Evolutionary conservation across 441 rosid genomes (phyloP).

Genomic region (Syzygium syzygioides): DNA sequence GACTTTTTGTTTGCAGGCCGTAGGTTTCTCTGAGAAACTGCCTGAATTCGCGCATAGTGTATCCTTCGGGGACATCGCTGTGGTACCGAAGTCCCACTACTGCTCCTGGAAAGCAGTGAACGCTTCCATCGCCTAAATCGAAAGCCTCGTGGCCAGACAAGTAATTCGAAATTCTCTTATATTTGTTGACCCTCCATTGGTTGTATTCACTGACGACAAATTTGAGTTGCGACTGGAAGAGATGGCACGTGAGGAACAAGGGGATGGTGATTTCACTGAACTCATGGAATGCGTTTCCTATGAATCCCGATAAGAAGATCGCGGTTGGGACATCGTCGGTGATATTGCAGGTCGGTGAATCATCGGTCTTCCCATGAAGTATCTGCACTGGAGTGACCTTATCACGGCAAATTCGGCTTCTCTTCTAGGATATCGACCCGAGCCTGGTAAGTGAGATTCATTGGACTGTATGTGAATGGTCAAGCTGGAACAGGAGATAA

Average conservation of each 20-base stretch:
- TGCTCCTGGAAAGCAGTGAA: slow-evolving; percentile 31
- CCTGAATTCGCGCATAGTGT: background rate
- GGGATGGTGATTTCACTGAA: slow-evolving; percentile 30
- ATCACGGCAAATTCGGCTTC: background rate
- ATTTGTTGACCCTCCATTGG: slow-evolving; percentile 21
- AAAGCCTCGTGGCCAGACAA: slow-evolving; percentile 14
- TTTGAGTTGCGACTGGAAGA: slow-evolving; percentile 14
- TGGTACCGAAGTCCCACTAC: slow-evolving; percentile 23
- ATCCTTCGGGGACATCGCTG: slow-evolving; percentile 21
- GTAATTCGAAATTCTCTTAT: slow-evolving; percentile 11
- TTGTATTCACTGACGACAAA: slow-evolving; percentile 21
- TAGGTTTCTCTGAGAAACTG: background rate
- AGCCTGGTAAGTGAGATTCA: background rate
- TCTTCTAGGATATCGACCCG: slow-evolving; percentile 6
- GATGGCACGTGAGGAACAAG: slow-evolving; percentile 22
- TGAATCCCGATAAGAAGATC: slow-evolving; percentile 26
- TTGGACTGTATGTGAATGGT: slow-evolving; percentile 11
- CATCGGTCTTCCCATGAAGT: slow-evolving; percentile 2
- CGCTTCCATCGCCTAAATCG: slow-evolving; percentile 11
- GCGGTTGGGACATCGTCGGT: slow-evolving; percentile 17
- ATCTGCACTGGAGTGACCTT: slow-evolving; percentile 21
- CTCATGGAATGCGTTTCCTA: slow-evolving; percentile 30
- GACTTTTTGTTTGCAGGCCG: rapidly evolving
- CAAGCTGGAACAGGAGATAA: slow-evolving; percentile 1
- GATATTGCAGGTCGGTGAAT: slow-evolving; percentile 15